Base-by-base conservation (phyloP, 352 stramenopile genomes). In the Globisporangium cederbergense region DNA sequence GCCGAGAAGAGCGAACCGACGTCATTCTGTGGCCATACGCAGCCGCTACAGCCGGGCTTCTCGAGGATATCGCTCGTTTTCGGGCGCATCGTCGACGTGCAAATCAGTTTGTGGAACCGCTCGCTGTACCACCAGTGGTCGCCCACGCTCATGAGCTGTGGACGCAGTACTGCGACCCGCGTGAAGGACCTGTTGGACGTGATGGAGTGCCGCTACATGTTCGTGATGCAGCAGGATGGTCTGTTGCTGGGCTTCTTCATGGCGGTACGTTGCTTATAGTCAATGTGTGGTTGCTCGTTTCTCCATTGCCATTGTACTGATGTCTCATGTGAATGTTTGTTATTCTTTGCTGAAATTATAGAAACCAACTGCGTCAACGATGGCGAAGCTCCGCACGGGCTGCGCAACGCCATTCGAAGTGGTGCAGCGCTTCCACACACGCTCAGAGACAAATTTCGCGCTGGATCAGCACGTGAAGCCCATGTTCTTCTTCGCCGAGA, bases 401-500 rank as follows among this genome's bases (percentile, higher is more conserved):
- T 73, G 67, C 13, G 73, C 74, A 16, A 79, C 75, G 20, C 76
- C 78, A 30, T 85, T 88, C 20, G 78, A 88, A 51, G n/a, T 88
- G 34, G 34, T 88, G n/a, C 66, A 79, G 58, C 76, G 76, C 3
- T 88, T 77, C 47, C 68, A 85, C 60, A 78, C 73, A 65, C 64
- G 51, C 32, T 62, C 65, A 7, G 72, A 74, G 3, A 64, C 46
- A 14, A 55, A 38, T 6, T 71, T 66, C 22, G 64, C 56, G 18
- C 22, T 85, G 2, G 25, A 56, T 13, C 28, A 42, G 18, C 50
- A 22, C 6, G 65, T 64, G 0, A 58, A 65, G 8, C 78, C 80
- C 11, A 1, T 82, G 50, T 86, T 90, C 67, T 60, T 89, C 36
- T 93, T 87, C 56, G 83, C 83, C 0, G 79, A 93, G 66, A 89